These are phyloP conservation scores for Aureobasidium sp. DNA, from an alignment of 2,329 filamentous ascomycete species.

Conservation along the genomic window DNA sequence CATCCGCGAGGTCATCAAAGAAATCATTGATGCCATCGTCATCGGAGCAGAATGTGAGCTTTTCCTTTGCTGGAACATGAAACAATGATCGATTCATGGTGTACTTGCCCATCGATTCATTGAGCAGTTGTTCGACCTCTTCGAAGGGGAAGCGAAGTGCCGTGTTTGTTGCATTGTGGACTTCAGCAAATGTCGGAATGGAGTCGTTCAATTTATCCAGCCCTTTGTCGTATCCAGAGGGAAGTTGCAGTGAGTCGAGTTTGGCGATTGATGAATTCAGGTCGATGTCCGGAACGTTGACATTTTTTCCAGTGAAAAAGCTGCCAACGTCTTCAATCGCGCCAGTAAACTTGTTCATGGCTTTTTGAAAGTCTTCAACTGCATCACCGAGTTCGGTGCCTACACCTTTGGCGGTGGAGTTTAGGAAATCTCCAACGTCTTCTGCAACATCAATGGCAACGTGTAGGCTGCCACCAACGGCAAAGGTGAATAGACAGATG, in stretches of 20 bases:
- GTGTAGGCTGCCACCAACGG: conserved; percentile 71
- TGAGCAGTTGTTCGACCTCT: conserved; percentile 66
- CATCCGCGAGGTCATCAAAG: conserved; percentile 63
- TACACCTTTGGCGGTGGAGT: conserved; percentile 53
- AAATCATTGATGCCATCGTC: conserved; percentile 77
- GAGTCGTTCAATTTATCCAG: conserved; percentile 67
- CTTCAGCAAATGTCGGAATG: conserved; percentile 75
- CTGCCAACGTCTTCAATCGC: conserved; percentile 39
- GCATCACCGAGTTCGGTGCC: conserved; percentile 46
- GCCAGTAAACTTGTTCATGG: conserved; percentile 52
- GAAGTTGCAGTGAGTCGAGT: conserved; percentile 64
- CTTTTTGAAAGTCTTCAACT: conserved; percentile 36
- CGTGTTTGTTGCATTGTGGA: conserved; percentile 72
- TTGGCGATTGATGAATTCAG: conserved; percentile 58
- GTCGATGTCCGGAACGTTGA: conserved; percentile 51
- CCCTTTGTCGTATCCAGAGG: conserved; percentile 59
- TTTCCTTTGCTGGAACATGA: conserved; percentile 74
- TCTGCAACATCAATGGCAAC: conserved; percentile 58
- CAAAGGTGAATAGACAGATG: conserved; percentile 78
- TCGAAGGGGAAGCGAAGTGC: conserved; percentile 76
- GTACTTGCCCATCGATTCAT: conserved; percentile 64
- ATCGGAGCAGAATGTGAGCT: conserved; percentile 80
- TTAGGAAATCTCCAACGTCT: conserved; percentile 54
- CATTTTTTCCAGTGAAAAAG: conserved; percentile 34
- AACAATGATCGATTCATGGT: conserved; percentile 71